A percentile compares a stretch with the other conserved stretches of the same genome.
phyloP scores from a whole-genome alignment of 2,329 filamentous ascomycete genomes.

The Ophiosphaerella herpotricha region DNA sequence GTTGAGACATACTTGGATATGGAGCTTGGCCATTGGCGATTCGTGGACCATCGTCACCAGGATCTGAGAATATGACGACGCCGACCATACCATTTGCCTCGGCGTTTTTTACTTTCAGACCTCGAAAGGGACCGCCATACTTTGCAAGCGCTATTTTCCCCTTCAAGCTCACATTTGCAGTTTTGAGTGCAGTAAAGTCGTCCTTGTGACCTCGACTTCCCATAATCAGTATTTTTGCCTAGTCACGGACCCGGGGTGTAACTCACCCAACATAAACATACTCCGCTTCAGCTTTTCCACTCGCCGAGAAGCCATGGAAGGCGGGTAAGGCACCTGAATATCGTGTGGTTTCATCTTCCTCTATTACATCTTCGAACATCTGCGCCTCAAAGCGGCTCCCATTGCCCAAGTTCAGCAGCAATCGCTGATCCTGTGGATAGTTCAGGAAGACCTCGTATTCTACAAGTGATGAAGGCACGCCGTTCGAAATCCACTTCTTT shows the following conservation, averaged over 20 bases:
- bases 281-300: conserved; percentile 51
- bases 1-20: conserved; percentile 28
- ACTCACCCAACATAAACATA: conserved; percentile 51
- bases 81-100: conserved; percentile 51
- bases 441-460: conserved; percentile 39
- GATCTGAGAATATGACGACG: conserved; percentile 51
- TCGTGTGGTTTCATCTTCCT: conserved; percentile 35
- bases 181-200: conserved; percentile 49
- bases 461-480: conserved; percentile 20
- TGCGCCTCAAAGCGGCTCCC: conserved; percentile 32
- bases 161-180: conserved; percentile 48
- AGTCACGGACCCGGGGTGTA: not conserved
- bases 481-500: conserved; percentile 35
- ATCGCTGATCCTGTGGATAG: conserved; percentile 42
- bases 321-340: conserved; percentile 48
- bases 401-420: conserved; percentile 36
- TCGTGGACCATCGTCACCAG: conserved; percentile 46
- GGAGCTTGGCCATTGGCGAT: conserved; percentile 43
- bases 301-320: conserved; percentile 54
- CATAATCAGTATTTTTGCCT: not conserved
- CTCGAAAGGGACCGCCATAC: conserved; percentile 52
- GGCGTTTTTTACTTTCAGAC: conserved; percentile 54
- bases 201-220: conserved; percentile 40
- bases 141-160: conserved; percentile 54
- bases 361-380: conserved; percentile 38